A percentile compares a stretch with the other conserved stretches of the same genome.
phyloP scores from a whole-genome alignment of 2,329 filamentous ascomycete species.

The Fusarium lateritium region DNA sequence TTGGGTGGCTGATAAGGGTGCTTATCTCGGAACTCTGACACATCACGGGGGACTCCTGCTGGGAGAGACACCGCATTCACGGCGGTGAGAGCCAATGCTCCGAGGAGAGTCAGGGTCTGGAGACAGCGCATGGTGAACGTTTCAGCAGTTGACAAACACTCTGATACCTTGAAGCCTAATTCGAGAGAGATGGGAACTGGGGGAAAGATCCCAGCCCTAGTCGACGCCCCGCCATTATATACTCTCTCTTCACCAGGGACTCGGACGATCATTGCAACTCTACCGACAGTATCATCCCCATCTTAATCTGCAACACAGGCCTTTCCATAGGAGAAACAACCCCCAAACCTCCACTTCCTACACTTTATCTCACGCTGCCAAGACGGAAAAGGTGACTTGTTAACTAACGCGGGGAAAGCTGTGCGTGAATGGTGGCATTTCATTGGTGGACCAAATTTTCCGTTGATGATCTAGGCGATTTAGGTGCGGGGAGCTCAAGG shows the following conservation, averaged over 20 bases:
- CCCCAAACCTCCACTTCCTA: background rate
- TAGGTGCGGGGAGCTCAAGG: background rate
- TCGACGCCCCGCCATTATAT: background rate
- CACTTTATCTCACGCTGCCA: background rate
- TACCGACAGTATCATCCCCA: background rate
- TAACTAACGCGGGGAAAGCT: background rate
- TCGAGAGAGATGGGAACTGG: background rate
- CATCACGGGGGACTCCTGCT: conserved; percentile 16
- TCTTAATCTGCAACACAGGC: background rate
- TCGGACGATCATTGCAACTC: background rate
- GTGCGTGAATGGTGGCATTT: too few species aligned
- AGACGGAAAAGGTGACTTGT: background rate
- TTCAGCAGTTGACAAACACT: too few species aligned
- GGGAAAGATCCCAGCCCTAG: background rate
- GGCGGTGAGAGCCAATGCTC: background rate
- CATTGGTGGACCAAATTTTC: background rate
- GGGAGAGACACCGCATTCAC: conserved; percentile 22
- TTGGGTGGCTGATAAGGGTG: conserved; percentile 27
- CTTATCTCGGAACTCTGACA: conserved; percentile 34
- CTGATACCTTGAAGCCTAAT: background rate
- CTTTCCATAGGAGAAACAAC: background rate
- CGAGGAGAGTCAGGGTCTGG: background rate
- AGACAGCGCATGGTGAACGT: background rate
- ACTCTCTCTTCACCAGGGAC: background rate
- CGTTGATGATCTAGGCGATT: background rate